Percentiles rank a stretch among this genome's conserved stretches.
phyloP scores from a whole-genome alignment of 352 stramenopile species.

The Phytophthora pseudosyringae region DNA sequence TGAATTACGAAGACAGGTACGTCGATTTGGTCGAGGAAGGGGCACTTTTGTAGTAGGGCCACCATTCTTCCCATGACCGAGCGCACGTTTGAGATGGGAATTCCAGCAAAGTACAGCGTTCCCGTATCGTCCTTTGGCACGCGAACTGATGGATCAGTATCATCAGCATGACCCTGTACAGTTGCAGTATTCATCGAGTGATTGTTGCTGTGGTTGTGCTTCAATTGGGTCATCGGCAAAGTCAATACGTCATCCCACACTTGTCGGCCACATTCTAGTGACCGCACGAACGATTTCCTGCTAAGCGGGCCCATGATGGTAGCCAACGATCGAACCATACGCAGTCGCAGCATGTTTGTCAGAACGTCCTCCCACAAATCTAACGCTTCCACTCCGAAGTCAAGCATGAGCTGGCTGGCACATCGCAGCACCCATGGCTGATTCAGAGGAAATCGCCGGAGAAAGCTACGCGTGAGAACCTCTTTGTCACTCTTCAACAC shows the following conservation, averaged over 20 bases:
- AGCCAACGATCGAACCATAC: constrained; percentile 59
- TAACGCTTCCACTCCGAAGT: constrained; percentile 50
- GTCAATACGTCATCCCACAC: constrained; percentile 55
- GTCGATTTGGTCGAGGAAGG: constrained; percentile 68
- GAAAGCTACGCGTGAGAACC: constrained; percentile 46
- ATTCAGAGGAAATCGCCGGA: constrained; percentile 42
- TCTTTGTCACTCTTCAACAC: constrained; percentile 61
- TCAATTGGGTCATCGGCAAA: constrained; percentile 22
- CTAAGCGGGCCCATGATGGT: constrained; percentile 46
- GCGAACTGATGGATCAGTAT: too few relatives aligned
- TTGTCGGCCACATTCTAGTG: constrained; percentile 33
- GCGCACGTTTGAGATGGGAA: constrained; percentile 26
- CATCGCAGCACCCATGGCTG: constrained; percentile 48
- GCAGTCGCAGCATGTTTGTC: constrained; percentile 43
- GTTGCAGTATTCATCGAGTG: background rate
- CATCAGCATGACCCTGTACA: background rate
- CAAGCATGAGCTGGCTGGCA: constrained; percentile 52
- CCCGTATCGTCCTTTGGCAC: background rate
- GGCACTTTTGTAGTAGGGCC: constrained; percentile 53
- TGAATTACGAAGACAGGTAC: constrained; percentile 56
- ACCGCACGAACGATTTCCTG: constrained; percentile 42
- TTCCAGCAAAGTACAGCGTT: constrained; percentile 28
- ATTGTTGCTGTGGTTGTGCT: constrained; percentile 10
- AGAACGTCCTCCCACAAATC: constrained; percentile 63
- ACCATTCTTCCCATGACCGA: constrained; percentile 44